Percentiles rank a stretch among this genome's conserved stretches.
These are phyloP conservation scores for Daldinia concentrica DNA, from an alignment of 495 filamentous ascomycete genomes.

Conservation along the genomic window DNA sequence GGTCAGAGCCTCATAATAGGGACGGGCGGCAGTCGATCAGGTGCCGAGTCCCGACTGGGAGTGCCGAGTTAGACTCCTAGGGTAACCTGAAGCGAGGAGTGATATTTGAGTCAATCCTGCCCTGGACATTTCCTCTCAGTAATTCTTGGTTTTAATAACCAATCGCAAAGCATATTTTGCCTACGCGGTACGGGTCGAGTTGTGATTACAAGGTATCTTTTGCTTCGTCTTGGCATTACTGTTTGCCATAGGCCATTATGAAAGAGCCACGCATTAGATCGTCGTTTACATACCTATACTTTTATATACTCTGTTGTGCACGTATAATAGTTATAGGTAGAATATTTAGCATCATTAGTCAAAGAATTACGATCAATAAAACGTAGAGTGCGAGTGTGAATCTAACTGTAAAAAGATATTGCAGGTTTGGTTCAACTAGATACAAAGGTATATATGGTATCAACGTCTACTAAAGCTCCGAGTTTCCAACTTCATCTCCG, in stretches of 20 bases:
- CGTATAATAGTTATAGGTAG: neutral
- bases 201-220: neutral
- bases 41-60: conserved; percentile 10
- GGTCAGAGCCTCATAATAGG: neutral
- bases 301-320: neutral
- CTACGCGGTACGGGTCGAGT: conserved; percentile 14
- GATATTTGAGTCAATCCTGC: neutral
- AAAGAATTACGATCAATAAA: neutral
- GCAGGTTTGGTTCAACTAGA: conserved; percentile 35
- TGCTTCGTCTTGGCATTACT: neutral
- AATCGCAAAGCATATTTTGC: conserved; percentile 8
- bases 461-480: conserved; percentile 33
- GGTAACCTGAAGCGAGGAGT: conserved; percentile 24
- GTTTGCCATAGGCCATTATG: neutral
- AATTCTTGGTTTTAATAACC: neutral
- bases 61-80: neutral
- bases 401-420: conserved; percentile 23
- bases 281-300: neutral
- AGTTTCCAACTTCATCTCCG: conserved; percentile 24
- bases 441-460: conserved; percentile 39
- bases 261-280: neutral
- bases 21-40: neutral
- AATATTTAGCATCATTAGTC: neutral
- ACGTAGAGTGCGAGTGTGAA: neutral
- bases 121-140: neutral